These are phyloP conservation scores for Calonectria ilicicola DNA, from an alignment of 2,329 filamentous ascomycete species.

Conservation along the genomic window DNA sequence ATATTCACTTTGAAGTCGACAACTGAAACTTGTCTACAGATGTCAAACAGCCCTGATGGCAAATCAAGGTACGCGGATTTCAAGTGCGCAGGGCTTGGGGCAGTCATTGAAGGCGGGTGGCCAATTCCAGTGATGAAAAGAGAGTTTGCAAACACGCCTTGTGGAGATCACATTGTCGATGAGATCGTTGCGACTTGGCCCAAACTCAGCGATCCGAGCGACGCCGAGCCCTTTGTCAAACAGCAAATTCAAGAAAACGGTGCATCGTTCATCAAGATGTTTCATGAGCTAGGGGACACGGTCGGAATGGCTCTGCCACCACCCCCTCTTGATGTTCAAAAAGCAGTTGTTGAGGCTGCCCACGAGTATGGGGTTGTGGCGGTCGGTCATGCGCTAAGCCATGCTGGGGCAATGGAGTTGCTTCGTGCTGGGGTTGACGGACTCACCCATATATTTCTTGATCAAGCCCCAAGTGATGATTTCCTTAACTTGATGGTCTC, in stretches of 20 bases:
- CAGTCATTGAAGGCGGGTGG: not conserved
- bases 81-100: not conserved
- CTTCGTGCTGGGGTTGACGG: not conserved
- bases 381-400: not conserved
- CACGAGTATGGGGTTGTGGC: not conserved
- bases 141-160: not conserved
- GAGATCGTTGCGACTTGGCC: not conserved
- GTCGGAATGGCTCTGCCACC: not conserved
- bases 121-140: not conserved
- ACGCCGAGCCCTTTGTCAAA: not conserved
- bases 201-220: not conserved
- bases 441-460: not conserved
- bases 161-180: not conserved
- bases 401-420: not conserved
- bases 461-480: not conserved
- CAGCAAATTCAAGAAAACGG: not conserved
- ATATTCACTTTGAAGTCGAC: too few species aligned
- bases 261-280: constrained; percentile 1
- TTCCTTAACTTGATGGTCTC: not conserved
- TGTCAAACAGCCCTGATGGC: not conserved
- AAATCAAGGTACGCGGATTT: not conserved
- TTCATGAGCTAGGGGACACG: not conserved
- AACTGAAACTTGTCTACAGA: not conserved
- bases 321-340: not conserved
- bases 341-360: not conserved